These are phyloP conservation scores for Naganishia vaughanmartiniae DNA, from an alignment of 768 basidiomycete genomes.

Conservation along the genomic window DNA sequence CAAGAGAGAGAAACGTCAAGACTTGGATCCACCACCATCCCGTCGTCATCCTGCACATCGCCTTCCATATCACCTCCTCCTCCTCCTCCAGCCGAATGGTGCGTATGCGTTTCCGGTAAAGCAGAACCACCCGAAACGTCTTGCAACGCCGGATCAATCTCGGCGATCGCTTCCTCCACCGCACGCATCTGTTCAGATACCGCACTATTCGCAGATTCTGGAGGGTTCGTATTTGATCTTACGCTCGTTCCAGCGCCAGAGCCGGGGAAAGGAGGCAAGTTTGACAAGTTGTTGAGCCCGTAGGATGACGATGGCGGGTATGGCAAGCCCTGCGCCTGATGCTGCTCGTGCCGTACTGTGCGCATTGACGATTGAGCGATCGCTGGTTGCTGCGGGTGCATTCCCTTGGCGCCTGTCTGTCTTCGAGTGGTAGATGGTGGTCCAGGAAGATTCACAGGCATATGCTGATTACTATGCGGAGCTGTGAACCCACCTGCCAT, in stretches of 20 bases:
- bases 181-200: neutral
- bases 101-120: neutral
- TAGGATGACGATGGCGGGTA: neutral
- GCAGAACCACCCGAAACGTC: too few relatives aligned
- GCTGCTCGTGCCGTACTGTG: neutral
- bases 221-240: too few relatives aligned
- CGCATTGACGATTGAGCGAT: constrained; percentile 16
- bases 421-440: too few relatives aligned
- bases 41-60: neutral
- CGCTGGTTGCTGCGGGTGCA: neutral
- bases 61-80: neutral
- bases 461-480: too few relatives aligned
- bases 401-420: neutral
- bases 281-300: neutral
- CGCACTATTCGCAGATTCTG: neutral
- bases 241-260: neutral
- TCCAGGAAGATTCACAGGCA: too few relatives aligned
- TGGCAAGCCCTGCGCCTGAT: neutral
- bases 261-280: constrained; percentile 12
- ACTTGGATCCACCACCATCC: neutral
- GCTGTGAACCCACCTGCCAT: too few relatives aligned
- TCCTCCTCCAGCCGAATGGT: neutral
- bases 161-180: constrained; percentile 11
- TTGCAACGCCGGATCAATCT: constrained; percentile 16
- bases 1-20: neutral